Base-by-base conservation (phyloP, 164 flowering plant genomes). In the Berberis vulgaris region DNA sequence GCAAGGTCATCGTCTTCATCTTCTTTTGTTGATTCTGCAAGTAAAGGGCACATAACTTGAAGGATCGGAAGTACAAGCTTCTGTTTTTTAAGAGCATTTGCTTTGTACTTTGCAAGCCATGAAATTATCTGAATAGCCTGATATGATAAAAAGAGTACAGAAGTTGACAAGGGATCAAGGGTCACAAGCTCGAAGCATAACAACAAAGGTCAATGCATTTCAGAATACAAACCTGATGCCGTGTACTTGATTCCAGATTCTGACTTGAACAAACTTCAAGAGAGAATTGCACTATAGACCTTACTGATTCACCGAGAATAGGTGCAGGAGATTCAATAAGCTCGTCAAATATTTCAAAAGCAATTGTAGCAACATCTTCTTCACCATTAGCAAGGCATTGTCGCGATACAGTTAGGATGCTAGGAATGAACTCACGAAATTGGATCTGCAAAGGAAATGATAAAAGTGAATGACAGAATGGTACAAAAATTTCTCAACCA, bases 261-360 rank as follows among this genome's bases (percentile, higher is more conserved):
- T 81, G 82, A 76, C 82, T 84, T 45, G 96, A 88, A 77, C 89
- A 82, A 80, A 93, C 98, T 75, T 93, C 98, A 81, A 93, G 97
- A 70, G 98, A 88, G 73, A 93, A 93, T 60, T 93, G 94, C 57
- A 93, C 94, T 62, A 93, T 93, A 60, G 97, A 82, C 80, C 76
- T 84, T 38, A 93, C 88, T 64, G 94, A 88, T 43, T 90, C 97
- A 63, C 98, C 98, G 69, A 89, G 96, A 73, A 92, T 88, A 61
- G 97, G 97, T 42, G 97, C 97, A 55, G 98, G 97, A 71, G 98
- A 93, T 72, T 93, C 98, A 71, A 93, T 88, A 47, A 90, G 78
- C 79, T 93, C 98, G 79, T 93, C 98, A 83, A 93, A 93, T 49
- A 93, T 90, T 77, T 93, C 98, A 74, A 93, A 93, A 55, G 98